phyloP scores from a whole-genome alignment of 1,284 basidiomycete species.

The Trichosporon ovoides region DNA sequence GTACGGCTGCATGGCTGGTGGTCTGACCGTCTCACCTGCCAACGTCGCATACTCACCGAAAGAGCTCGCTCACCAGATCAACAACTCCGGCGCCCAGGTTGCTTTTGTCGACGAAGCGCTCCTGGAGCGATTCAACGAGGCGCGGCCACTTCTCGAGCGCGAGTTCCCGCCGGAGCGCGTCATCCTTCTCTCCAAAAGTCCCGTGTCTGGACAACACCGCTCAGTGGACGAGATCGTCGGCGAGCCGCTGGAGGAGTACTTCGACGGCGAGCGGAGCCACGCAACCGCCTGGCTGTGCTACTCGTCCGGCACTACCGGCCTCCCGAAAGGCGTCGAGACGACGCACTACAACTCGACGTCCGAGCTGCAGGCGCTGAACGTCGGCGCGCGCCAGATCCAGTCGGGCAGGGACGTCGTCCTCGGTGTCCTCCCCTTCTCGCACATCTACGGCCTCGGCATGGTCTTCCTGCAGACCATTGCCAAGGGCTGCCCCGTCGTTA shows the following conservation, averaged over 20 bases:
- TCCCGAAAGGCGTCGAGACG: slow-evolving; percentile 42
- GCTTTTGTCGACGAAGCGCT: slow-evolving; percentile 58
- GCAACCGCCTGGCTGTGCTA: slow-evolving; percentile 54
- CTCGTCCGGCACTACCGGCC: slow-evolving; percentile 58
- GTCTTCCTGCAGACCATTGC: slow-evolving; percentile 60
- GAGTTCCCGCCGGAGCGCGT: slow-evolving; percentile 11
- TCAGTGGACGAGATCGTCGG: slow-evolving; percentile 5
- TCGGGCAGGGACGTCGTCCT: slow-evolving; percentile 13
- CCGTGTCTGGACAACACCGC: slow-evolving; percentile 8
- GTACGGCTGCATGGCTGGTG: slow-evolving; percentile 52
- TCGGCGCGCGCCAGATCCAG: neutral
- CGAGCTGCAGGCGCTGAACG: slow-evolving; percentile 19
- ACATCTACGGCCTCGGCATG: slow-evolving; percentile 20
- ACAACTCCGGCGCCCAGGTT: slow-evolving; percentile 56
- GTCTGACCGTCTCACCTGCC: slow-evolving; percentile 35
- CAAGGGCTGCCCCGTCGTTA: slow-evolving; percentile 58
- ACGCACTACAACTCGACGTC: slow-evolving; percentile 54
- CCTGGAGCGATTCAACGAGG: slow-evolving; percentile 40
- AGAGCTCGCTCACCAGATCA: slow-evolving; percentile 47
- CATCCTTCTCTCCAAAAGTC: slow-evolving; percentile 14
- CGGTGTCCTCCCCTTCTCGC: slow-evolving; percentile 18
- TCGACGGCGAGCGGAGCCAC: slow-evolving; percentile 10
- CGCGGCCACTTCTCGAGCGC: slow-evolving; percentile 22
- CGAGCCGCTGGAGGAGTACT: slow-evolving; percentile 2
- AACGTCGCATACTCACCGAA: slow-evolving; percentile 36